Percentiles rank a stretch among this genome's conserved stretches.
Conservation (phyloP, 1,284 basidiomycete genomes). For the Pyrrhoderma noxium region DNA sequence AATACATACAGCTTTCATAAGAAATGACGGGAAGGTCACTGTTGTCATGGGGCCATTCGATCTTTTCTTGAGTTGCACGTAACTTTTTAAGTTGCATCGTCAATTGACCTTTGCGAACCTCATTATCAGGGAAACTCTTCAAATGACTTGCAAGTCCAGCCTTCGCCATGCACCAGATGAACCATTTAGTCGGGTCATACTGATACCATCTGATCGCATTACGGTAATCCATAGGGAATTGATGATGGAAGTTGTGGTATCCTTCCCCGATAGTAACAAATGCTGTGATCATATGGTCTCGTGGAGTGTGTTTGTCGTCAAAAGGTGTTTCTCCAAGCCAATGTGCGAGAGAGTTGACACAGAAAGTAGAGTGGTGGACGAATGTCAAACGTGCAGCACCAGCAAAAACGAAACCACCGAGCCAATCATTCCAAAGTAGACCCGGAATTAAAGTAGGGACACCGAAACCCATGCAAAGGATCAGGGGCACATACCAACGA, state of each 20-base stretch:
- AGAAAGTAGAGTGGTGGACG: conserved; percentile 93
- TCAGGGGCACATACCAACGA: conserved; percentile 66
- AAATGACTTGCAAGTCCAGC: conserved; percentile 81
- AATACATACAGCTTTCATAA: conserved; percentile 75
- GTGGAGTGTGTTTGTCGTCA: conserved; percentile 93
- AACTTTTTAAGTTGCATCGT: conserved; percentile 90
- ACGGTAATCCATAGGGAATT: conserved; percentile 92
- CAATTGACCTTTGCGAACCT: conserved; percentile 85
- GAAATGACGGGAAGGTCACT: conserved; percentile 74
- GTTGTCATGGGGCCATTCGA: conserved; percentile 75
- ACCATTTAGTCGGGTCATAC: conserved; percentile 89
- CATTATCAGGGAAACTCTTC: conserved; percentile 86
- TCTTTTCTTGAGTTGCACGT: conserved; percentile 58
- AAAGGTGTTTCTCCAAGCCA: conserved; percentile 90
- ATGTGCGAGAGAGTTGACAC: conserved; percentile 92
- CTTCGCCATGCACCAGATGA: conserved; percentile 62
- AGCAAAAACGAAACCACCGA: conserved; percentile 84
- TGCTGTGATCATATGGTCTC: conserved; percentile 83
- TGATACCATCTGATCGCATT: conserved; percentile 93
- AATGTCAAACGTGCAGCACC: conserved; percentile 75
- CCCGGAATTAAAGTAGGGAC: conserved; percentile 76
- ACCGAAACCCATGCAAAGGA: conserved; percentile 67
- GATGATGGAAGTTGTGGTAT: conserved; percentile 96
- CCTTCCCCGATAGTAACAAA: conserved; percentile 87
- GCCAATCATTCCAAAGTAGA: conserved; percentile 77